A percentile compares a stretch with the other conserved stretches of the same genome.
Conservation (phyloP, 2,329 filamentous ascomycete species). For the Microascus cirrosus region DNA sequence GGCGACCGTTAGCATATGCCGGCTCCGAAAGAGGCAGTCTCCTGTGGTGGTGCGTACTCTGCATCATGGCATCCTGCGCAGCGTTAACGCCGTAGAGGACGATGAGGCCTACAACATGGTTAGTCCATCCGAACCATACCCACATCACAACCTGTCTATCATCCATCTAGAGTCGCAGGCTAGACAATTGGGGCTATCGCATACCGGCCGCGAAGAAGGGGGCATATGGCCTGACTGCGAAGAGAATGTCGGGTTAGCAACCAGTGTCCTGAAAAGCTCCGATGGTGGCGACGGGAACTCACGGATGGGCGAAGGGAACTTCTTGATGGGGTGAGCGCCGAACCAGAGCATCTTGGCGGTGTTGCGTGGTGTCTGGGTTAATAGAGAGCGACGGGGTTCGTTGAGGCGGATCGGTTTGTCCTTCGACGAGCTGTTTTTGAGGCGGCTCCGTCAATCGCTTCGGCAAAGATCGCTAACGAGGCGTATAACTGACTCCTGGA, state of each 20-base stretch:
- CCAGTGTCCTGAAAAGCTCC: not conserved
- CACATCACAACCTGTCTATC: not conserved
- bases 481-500: not conserved
- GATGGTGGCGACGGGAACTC: conserved; percentile 28
- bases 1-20: conserved; percentile 8
- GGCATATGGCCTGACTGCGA: conserved; percentile 73
- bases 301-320: conserved; percentile 72
- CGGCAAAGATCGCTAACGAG: conserved; percentile 4
- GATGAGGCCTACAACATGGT: conserved; percentile 52
- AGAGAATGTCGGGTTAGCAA: conserved; percentile 13
- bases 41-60: conserved; percentile 43
- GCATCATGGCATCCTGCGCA: conserved; percentile 63
- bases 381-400: conserved; percentile 4
- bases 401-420: conserved; percentile 1
- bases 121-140: conserved; percentile 3
- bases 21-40: not conserved
- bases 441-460: conserved; percentile 10
- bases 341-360: conserved; percentile 61
- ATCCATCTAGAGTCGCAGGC: not conserved
- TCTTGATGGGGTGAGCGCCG: conserved; percentile 56
- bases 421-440: conserved; percentile 16
- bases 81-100: conserved; percentile 90
- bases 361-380: conserved; percentile 23
- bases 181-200: conserved; percentile 4
- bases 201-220: conserved; percentile 94